phyloP scores from a whole-genome alignment of 163 green algal species.

The Scenedesmus sp. region DNA sequence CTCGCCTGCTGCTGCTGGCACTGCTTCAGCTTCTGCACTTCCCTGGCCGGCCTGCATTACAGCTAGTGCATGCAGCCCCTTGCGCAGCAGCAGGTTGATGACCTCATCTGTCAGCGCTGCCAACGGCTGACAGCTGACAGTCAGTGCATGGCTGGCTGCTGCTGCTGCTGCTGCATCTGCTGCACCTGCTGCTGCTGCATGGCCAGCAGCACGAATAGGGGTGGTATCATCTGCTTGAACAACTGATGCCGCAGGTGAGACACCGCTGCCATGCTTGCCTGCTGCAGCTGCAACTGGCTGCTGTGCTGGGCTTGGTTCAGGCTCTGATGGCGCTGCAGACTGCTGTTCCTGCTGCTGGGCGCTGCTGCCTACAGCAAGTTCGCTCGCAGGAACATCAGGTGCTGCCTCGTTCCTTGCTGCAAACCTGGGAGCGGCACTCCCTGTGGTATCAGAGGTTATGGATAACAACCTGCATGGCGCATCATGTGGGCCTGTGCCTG shows the following conservation, averaged over 20 bases:
- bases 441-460: not conserved
- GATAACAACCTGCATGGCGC: conserved; percentile 47
- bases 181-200: conserved; percentile 16
- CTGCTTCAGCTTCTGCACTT: not conserved
- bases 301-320: not conserved
- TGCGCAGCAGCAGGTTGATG: conserved; percentile 40
- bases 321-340: not conserved
- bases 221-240: not conserved
- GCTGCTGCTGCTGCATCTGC: conserved; percentile 30
- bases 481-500: not conserved
- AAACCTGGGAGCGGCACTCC: not conserved
- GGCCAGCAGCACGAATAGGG: not conserved
- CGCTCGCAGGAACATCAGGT: not conserved
- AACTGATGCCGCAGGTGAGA: not conserved
- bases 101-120: conserved; percentile 47
- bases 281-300: not conserved
- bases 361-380: not conserved
- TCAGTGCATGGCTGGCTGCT: not conserved
- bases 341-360: not conserved
- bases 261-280: conserved; percentile 22
- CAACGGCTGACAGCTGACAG: conserved; percentile 5
- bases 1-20: not conserved
- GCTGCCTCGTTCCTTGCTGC: not conserved
- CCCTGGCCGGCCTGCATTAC: not conserved
- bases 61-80: conserved; percentile 42